These are phyloP conservation scores for Rhazya stricta DNA, from an alignment of 257 asterid species.

Conservation along the genomic window DNA sequence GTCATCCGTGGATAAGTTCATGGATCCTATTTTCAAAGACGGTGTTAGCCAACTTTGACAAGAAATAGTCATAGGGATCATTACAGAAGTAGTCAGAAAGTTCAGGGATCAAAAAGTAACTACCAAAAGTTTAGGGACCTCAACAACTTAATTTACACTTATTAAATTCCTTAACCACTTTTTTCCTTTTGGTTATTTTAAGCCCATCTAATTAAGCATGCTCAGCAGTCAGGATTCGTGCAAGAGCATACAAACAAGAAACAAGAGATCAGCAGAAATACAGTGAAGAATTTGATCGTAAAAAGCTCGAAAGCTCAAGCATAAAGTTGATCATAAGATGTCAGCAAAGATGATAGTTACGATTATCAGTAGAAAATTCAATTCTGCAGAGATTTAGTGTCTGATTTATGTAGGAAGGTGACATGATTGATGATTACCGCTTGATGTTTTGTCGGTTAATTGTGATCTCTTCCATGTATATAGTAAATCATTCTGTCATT, in stretches of 20 bases:
- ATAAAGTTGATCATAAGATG: slow-evolving; percentile 1
- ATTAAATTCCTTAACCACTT: neutral
- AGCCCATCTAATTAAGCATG: neutral
- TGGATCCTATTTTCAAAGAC: too few species aligned
- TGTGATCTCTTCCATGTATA: neutral
- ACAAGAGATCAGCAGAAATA: neutral
- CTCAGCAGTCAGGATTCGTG: neutral
- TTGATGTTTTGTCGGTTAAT: neutral
- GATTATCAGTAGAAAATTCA: slow-evolving; percentile 1
- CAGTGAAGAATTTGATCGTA: neutral
- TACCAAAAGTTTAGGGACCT: neutral
- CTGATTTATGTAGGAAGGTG: slow-evolving; percentile 9
- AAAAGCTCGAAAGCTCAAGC: neutral
- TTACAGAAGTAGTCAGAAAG: neutral
- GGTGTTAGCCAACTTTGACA: neutral
- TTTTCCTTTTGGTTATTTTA: neutral
- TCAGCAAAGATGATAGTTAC: neutral
- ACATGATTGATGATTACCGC: slow-evolving; percentile 6
- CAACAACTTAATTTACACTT: neutral
- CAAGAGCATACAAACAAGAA: neutral
- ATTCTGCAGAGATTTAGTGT: slow-evolving; percentile 5
- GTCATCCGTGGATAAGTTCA: too few species aligned
- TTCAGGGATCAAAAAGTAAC: neutral
- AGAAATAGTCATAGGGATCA: neutral
- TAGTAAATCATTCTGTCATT: neutral